A percentile compares a stretch with the other conserved stretches of the same genome.
These are phyloP conservation scores for Pichia scutulata DNA, from an alignment of 805 yeast species.

Conservation along the genomic window DNA sequence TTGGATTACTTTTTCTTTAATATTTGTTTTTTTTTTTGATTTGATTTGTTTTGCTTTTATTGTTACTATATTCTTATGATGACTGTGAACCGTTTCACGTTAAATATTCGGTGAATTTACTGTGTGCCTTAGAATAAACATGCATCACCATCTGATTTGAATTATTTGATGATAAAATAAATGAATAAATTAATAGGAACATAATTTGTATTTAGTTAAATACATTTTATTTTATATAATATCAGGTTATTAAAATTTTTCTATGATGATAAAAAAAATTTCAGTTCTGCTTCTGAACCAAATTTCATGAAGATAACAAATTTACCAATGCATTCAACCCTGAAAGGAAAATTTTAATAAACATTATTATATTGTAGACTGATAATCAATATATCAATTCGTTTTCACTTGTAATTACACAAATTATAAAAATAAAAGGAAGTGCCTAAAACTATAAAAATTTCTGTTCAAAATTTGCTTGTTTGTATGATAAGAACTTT, in stretches of 20 bases:
- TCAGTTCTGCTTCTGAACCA: slow-evolving; percentile 97
- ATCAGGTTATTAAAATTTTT: slow-evolving; percentile 14
- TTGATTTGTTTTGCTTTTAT: not conserved
- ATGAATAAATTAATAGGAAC: not conserved
- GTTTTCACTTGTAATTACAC: not conserved
- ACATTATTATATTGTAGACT: not conserved
- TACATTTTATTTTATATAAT: not conserved
- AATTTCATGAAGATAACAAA: slow-evolving; percentile 67
- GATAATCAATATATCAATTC: not conserved
- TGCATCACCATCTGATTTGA: slow-evolving; percentile 94
- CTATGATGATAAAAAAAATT: slow-evolving; percentile 55
- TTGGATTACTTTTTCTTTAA: not conserved
- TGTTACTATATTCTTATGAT: slow-evolving; percentile 21
- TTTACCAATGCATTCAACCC: slow-evolving; percentile 41
- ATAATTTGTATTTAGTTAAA: not conserved
- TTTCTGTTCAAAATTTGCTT: slow-evolving; percentile 26
- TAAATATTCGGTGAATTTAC: slow-evolving; percentile 26
- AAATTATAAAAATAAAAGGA: not conserved
- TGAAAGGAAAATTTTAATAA: not conserved
- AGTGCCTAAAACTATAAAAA: slow-evolving; percentile 12
- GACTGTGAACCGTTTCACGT: slow-evolving; percentile 29
- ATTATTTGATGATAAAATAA: not conserved
- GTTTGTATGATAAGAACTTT: slow-evolving; percentile 35
- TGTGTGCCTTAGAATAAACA: slow-evolving; percentile 79
- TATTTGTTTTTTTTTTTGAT: not conserved